phyloP scores from a whole-genome alignment of 2,329 filamentous ascomycete species.

The Pezicula radicicola region DNA sequence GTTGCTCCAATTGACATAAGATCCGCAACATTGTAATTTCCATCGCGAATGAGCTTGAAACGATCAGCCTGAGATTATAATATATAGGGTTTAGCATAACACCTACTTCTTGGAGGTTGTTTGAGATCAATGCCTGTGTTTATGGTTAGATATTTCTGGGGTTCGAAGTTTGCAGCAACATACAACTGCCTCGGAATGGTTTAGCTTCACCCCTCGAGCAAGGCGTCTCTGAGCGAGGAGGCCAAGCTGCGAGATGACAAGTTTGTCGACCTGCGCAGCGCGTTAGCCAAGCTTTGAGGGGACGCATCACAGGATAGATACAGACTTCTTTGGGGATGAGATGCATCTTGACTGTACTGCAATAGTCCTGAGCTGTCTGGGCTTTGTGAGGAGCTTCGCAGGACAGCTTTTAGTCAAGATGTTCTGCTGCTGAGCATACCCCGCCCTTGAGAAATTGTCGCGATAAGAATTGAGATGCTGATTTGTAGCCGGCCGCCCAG shows the following conservation, averaged over 20 bases:
- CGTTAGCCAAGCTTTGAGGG: constrained; percentile 5
- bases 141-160: constrained; percentile 7
- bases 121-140: constrained; percentile 72
- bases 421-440: background rate
- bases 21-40: constrained; percentile 84
- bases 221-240: constrained; percentile 83
- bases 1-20: constrained; percentile 89
- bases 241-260: constrained; percentile 86
- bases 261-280: constrained; percentile 78
- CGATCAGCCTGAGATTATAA: constrained; percentile 14
- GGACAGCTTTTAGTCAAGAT: constrained; percentile 1
- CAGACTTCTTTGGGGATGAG: constrained; percentile 46
- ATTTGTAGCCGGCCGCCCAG: background rate
- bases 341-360: constrained; percentile 35
- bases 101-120: constrained; percentile 78
- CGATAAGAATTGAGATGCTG: background rate
- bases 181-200: constrained; percentile 85
- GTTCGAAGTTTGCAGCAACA: constrained; percentile 24
- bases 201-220: constrained; percentile 82
- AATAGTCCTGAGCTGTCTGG: background rate
- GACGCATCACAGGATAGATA: constrained; percentile 8
- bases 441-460: too few species aligned
- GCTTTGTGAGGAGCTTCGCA: too few species aligned
- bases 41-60: constrained; percentile 83
- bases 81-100: background rate